Evolutionary conservation across 441 rosid species (phyloP).

Genomic region (Rhodomyrtus psidioides): DNA sequence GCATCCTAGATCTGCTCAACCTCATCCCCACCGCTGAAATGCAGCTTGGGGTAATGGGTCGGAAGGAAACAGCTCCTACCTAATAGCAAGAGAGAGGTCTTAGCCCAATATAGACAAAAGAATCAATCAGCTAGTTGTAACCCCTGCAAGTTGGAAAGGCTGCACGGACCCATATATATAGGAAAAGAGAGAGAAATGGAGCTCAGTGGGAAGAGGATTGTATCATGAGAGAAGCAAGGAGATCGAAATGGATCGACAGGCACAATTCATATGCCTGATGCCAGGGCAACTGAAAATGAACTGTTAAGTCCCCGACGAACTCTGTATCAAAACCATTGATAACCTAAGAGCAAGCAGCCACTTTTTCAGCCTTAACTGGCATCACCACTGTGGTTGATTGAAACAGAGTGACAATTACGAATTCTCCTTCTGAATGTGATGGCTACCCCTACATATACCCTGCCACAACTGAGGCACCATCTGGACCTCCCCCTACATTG

Average conservation of each 20-base stretch:
- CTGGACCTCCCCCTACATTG: neutral
- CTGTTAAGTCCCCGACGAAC: neutral
- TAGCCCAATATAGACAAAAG: too few species aligned
- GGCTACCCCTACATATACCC: neutral
- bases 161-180: too few species aligned
- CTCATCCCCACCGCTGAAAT: neutral
- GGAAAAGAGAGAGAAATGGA: too few species aligned
- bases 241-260: neutral
- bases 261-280: neutral
- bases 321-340: neutral
- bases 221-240: too few species aligned
- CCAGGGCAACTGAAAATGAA: neutral
- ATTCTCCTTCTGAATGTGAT: neutral
- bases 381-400: neutral
- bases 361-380: neutral
- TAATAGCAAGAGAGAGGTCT: too few species aligned
- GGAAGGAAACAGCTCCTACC: too few species aligned
- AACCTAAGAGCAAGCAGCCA: neutral
- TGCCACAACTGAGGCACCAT: neutral
- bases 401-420: neutral
- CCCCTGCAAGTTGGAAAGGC: too few species aligned
- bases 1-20: neutral
- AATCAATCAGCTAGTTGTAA: too few species aligned
- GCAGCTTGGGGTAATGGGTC: neutral
- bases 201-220: too few species aligned